Conservation (phyloP, 371 early-diverging fungal genomes). For the Mortierella sp. region DNA sequence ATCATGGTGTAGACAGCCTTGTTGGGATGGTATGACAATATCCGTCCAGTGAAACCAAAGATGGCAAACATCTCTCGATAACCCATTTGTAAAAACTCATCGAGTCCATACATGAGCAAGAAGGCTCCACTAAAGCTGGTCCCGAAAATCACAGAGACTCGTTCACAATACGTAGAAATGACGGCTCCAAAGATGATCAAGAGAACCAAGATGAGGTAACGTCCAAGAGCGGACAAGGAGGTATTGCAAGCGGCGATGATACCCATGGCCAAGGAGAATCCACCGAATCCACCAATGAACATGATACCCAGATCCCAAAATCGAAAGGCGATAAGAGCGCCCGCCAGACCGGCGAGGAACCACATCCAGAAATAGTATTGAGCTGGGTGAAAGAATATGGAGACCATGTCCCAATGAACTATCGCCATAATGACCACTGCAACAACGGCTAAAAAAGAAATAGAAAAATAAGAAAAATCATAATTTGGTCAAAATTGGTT, state of each 20-base stretch:
- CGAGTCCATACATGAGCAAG: constrained; percentile 54
- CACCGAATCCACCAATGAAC: constrained; percentile 47
- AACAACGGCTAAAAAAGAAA: constrained; percentile 22
- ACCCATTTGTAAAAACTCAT: constrained; percentile 49
- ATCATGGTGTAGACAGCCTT: constrained; percentile 32
- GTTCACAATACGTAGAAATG: constrained; percentile 39
- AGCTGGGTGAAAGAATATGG: constrained; percentile 27
- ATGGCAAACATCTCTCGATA: constrained; percentile 55
- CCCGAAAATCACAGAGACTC: constrained; percentile 35
- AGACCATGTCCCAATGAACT: constrained; percentile 23
- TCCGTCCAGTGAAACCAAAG: constrained; percentile 29
- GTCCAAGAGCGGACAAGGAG: constrained; percentile 4
- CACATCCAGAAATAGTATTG: constrained; percentile 44
- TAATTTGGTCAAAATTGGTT: background rate
- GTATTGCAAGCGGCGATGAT: constrained; percentile 34
- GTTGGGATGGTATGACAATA: constrained; percentile 29
- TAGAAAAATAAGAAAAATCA: background rate
- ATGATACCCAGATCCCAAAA: constrained; percentile 47
- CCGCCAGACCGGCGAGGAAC: constrained; percentile 29
- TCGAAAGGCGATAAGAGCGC: constrained; percentile 32
- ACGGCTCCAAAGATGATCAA: constrained; percentile 28
- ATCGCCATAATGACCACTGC: constrained; percentile 21
- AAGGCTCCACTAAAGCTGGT: constrained; percentile 52
- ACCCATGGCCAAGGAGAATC: constrained; percentile 44
- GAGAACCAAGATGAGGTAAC: constrained; percentile 21